Base-by-base conservation (phyloP, 2,329 filamentous ascomycete species). In the Fusarium musae region DNA sequence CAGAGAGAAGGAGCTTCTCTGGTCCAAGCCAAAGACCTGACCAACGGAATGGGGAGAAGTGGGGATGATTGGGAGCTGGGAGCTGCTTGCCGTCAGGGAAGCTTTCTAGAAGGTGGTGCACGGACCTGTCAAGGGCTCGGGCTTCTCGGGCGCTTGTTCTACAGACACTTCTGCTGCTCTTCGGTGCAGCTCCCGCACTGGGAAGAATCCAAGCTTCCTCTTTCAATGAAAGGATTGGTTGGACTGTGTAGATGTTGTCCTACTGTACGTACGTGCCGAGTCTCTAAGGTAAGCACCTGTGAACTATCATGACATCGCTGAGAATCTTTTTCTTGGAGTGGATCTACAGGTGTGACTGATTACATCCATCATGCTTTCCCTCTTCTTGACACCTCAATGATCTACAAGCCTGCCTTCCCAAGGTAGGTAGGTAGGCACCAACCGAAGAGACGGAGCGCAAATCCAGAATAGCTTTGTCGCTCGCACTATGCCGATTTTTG, bases 21-120 rank as follows among this genome's bases (percentile, higher is more conserved):
- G 57, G 39, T 26, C 32, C 21, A 58, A 28, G 39, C 39, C 52
- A 66, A 63, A 59, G 62, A 56, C 57, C 37, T 63, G 50, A 59
- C 64, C 46, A 63, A 75, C 70, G 73, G 70, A 74, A 75, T 75
- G 70, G 70, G 59, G 65, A 66, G 70, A 73, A 75, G 73, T 72
- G 73, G 73, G 64, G 61, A 46, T 50, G 44, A 37, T 52, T 62
- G 63, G 43, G 62, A 67, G 73, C 61, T 67, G 58, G 54, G 62
- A 72, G 72, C 66, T 69, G 72, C 67, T 66, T 73, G 73, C 72
- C 69, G 64, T 60, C 62, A 77, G 70, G 71, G 77, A 78, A 78
- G 76, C 77, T 78, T 78, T 78, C 77, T 78, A 78, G 77, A 78
- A 78, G 54, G 69, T 57, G 15, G 49, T 19, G 77, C 77, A 78